Conservation (phyloP, 306 rosid genomes). For the Lupinus albus region DNA sequence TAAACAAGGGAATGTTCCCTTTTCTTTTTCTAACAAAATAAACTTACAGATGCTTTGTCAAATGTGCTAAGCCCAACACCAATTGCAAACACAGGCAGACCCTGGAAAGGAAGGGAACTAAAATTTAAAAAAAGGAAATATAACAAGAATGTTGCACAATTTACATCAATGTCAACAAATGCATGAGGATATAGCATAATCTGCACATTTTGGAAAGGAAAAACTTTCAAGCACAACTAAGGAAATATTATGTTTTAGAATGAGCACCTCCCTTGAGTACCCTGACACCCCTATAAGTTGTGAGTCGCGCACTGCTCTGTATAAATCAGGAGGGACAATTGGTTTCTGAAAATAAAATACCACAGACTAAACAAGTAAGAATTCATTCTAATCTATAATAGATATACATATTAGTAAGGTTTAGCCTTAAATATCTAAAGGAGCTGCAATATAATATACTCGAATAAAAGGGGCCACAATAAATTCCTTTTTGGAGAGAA, state of each 20-base stretch:
- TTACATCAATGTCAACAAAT: neutral
- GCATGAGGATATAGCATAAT: conserved; percentile 7
- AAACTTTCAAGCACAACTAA: conserved; percentile 16
- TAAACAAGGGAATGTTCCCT: conserved; percentile 27
- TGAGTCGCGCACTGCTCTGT: conserved; percentile 81
- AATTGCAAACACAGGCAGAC: conserved; percentile 83
- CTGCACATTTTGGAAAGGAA: conserved; percentile 22
- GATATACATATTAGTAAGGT: conserved; percentile 10
- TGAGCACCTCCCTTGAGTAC: conserved; percentile 85
- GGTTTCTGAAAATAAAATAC: conserved; percentile 72
- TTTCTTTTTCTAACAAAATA: conserved; percentile 31
- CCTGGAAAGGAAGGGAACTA: conserved; percentile 53
- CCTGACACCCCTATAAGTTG: conserved; percentile 95
- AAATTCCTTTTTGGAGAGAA: neutral
- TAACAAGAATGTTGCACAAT: neutral
- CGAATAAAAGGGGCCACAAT: neutral
- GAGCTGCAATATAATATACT: neutral
- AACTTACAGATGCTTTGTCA: conserved; percentile 94
- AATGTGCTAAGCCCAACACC: conserved; percentile 89
- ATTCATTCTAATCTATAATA: conserved; percentile 29
- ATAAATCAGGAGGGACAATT: conserved; percentile 71
- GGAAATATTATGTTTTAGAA: conserved; percentile 30
- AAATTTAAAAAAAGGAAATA: conserved; percentile 12
- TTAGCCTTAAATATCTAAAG: conserved; percentile 27
- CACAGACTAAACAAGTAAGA: conserved; percentile 34